These are phyloP conservation scores for Chamaecyparis obtusa DNA, from an alignment of 75 land plant genomes.

Conservation along the genomic window DNA sequence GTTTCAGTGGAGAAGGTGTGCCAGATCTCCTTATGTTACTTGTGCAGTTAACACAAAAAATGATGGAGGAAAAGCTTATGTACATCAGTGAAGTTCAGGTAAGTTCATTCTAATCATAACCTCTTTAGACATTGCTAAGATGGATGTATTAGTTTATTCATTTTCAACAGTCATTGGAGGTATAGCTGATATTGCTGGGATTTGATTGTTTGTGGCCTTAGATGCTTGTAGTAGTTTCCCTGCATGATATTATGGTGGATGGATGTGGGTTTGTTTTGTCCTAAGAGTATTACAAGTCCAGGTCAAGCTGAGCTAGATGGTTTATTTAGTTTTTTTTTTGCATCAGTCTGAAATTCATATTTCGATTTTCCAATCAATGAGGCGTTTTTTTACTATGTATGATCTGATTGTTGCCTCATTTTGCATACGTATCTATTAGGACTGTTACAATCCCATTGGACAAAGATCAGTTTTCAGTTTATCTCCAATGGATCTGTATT, in stretches of 20 bases:
- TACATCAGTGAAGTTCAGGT: conserved; percentile 90
- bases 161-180: background rate
- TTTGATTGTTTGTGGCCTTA: background rate
- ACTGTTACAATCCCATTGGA: too few relatives aligned
- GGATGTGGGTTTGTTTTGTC: background rate
- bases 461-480: background rate
- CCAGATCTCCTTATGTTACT: conserved; percentile 88
- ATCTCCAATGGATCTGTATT: too few relatives aligned
- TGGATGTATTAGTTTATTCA: background rate
- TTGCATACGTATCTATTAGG: background rate
- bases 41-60: conserved; percentile 87
- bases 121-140: background rate
- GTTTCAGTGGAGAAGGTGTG: conserved; percentile 94
- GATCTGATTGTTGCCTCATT: background rate
- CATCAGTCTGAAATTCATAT: background rate
- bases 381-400: background rate
- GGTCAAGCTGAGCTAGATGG: too few relatives aligned
- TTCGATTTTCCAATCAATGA: background rate
- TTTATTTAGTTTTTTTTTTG: too few relatives aligned
- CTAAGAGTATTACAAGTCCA: too few relatives aligned
- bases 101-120: background rate
- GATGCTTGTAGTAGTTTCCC: background rate
- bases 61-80: conserved; percentile 90
- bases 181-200: background rate
- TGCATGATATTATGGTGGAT: background rate